Evolutionary conservation across 805 yeast species (phyloP), one percentile per base, ranked within the genome.

Genomic region (Candida hispaniensis): DNA sequence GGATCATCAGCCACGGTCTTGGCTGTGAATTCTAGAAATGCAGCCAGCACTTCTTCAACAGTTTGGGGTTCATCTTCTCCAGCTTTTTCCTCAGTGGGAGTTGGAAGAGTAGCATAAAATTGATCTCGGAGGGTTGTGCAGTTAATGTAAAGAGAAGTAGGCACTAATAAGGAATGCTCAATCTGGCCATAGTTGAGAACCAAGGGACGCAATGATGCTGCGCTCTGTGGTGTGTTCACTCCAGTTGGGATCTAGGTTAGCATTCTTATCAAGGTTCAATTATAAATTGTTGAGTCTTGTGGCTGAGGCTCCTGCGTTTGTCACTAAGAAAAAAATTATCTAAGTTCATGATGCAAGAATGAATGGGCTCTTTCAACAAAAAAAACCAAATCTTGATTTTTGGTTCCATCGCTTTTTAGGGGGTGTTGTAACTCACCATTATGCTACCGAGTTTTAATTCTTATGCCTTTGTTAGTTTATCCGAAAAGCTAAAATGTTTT

Each of bases 61-160:
- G 88, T 75, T 19, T 82, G 60, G 21, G 95, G 95, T 61, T 86
- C 96, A 44, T 79, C 79, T 47, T 81, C 94, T 40, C 71, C 78
- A 30, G 86, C 88, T 47, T 70, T 75, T 10, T 79, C 91, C 52
- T 82, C 95, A 26, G 95, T 79, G 30, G 69, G 72, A 6, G 93
- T 88, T 46, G 91, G 71, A 36, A 59, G 56, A 13, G 75, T 61
- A 54, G 80, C 79, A 51, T 62, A 64, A 57, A 88, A 91, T 59
- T 78, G 93, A 46, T 83, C 86, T 50, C 81, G 79, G 48, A 91
- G 69, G 60, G 86, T 94, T 41, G 88, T 77, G 54, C 81, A 81
- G 50, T 75, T 71, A 50, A 83, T 72, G 53, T 80, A 79, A 38
- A 76, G 67, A 39, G 74, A 71, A 23, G 91, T 75, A 32, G 97